These are phyloP conservation scores for Penicillium nucicola DNA, from an alignment of 495 filamentous ascomycete species.

Conservation along the genomic window DNA sequence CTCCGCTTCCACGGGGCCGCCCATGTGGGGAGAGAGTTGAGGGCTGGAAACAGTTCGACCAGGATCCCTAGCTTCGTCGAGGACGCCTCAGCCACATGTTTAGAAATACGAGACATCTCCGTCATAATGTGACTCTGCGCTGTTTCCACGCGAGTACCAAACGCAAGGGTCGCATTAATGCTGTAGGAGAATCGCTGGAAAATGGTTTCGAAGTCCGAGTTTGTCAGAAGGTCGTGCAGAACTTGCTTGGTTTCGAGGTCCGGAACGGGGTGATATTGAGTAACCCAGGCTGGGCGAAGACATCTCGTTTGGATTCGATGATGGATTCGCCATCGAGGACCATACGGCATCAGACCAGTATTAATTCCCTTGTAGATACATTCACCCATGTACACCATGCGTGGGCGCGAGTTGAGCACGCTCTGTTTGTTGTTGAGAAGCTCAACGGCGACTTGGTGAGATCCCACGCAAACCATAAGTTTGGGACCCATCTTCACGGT, in stretches of 20 bases:
- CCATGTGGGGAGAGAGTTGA: slow-evolving; percentile 39
- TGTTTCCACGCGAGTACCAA: not conserved
- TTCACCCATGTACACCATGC: slow-evolving; percentile 18
- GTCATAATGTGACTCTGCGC: too few relatives aligned
- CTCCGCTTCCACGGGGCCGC: slow-evolving; percentile 50
- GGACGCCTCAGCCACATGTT: too few relatives aligned
- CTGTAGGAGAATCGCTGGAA: too few relatives aligned
- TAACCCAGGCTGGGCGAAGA: not conserved
- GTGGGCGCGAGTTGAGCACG: slow-evolving; percentile 14
- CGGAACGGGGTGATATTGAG: slow-evolving; percentile 4
- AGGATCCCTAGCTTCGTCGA: too few relatives aligned
- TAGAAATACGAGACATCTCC: too few relatives aligned
- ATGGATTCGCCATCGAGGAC: slow-evolving; percentile 2
- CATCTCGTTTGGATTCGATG: slow-evolving; percentile 4
- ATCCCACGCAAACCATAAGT: slow-evolving; percentile 23
- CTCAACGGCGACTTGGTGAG: slow-evolving; percentile 26
- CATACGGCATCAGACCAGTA: slow-evolving; percentile 17
- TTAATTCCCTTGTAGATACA: slow-evolving; percentile 15
- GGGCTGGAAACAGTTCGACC: slow-evolving; percentile 37
- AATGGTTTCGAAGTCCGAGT: too few relatives aligned
- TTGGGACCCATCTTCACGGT: slow-evolving; percentile 23
- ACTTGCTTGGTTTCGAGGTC: slow-evolving; percentile 15
- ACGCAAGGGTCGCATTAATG: too few relatives aligned
- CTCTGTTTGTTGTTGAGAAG: slow-evolving; percentile 22
- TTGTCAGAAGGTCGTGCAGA: too few relatives aligned